Evolutionary conservation across 2,329 filamentous ascomycete genomes (phyloP).

Genomic region (Cytospora leucostoma): DNA sequence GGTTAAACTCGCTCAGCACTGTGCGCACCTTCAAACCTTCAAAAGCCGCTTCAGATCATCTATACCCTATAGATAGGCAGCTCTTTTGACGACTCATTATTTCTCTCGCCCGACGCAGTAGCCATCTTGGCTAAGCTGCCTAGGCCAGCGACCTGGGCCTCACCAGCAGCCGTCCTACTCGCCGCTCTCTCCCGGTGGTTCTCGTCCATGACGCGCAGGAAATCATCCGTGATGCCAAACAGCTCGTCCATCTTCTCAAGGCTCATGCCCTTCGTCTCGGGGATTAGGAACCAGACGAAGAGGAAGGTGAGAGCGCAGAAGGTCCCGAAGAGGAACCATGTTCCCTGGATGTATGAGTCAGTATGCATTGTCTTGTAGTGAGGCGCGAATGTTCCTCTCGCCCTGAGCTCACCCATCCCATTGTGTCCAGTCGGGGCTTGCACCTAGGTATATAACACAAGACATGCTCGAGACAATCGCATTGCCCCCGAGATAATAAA

Average conservation of each 20-base stretch:
- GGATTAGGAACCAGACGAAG: slow-evolving; percentile 68
- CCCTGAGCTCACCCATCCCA: slow-evolving; percentile 43
- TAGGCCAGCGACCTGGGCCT: not conserved
- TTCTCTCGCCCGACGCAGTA: slow-evolving; percentile 2
- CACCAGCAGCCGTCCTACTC: slow-evolving; percentile 9
- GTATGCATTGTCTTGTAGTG: not conserved
- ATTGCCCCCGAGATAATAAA: no score
- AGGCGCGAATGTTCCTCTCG: not conserved
- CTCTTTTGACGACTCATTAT: slow-evolving; percentile 9
- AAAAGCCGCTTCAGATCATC: not conserved
- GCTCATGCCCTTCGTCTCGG: slow-evolving; percentile 68
- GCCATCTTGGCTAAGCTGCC: not conserved
- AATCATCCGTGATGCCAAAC: slow-evolving; percentile 58
- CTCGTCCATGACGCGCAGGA: slow-evolving; percentile 35
- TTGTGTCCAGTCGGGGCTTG: no score
- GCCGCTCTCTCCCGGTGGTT: slow-evolving; percentile 15
- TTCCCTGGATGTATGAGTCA: slow-evolving; percentile 43
- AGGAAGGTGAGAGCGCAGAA: slow-evolving; percentile 67
- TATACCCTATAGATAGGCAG: slow-evolving; percentile 10
- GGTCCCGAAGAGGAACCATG: slow-evolving; percentile 68
- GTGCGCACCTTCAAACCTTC: not conserved
- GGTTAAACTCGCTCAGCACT: no score
- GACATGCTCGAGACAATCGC: no score
- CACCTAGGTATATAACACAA: no score
- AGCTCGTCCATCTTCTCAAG: slow-evolving; percentile 68